phyloP scores from a whole-genome alignment of 495 filamentous ascomycete genomes.

The Penicillium desertorum region DNA sequence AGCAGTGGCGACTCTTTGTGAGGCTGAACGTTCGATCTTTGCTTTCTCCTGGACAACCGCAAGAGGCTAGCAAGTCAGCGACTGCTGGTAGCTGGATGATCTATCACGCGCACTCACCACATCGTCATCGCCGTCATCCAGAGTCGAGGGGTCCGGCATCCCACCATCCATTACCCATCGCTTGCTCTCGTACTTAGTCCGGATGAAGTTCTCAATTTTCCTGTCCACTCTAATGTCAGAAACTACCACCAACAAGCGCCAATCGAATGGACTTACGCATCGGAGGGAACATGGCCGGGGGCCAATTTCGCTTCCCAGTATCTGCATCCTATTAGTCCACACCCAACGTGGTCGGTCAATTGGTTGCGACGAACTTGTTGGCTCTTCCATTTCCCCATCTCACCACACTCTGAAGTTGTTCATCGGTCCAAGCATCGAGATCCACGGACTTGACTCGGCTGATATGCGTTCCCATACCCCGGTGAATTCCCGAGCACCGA shows the following conservation, averaged over 20 bases:
- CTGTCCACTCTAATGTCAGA: constrained; percentile 32
- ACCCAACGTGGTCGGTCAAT: constrained; percentile 9
- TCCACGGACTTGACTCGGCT: constrained; percentile 97
- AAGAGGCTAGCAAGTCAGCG: constrained; percentile 56
- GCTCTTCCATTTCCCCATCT: constrained; percentile 93
- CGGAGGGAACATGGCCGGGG: constrained; percentile 89
- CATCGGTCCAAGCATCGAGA: constrained; percentile 96
- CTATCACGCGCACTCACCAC: constrained; percentile 47
- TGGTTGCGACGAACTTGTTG: constrained; percentile 66
- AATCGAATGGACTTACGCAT: constrained; percentile 59
- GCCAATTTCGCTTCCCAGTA: constrained; percentile 97
- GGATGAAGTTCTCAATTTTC: constrained; percentile 99
- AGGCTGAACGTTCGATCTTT: constrained; percentile 62
- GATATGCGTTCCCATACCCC: constrained; percentile 98
- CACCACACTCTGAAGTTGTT: constrained; percentile 87
- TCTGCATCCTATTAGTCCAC: constrained; percentile 39
- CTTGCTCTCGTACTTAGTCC: constrained; percentile 97
- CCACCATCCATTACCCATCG: constrained; percentile 97
- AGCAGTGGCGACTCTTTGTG: constrained; percentile 46
- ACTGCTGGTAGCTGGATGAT: not conserved
- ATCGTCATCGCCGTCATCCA: constrained; percentile 83
- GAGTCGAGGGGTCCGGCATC: constrained; percentile 85
- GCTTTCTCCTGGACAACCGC: constrained; percentile 73
- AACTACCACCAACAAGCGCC: constrained; percentile 1
- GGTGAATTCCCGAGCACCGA: constrained; percentile 95